These are phyloP conservation scores for Marasmius tenuissimus DNA, from an alignment of 1,284 basidiomycete genomes.

Conservation along the genomic window DNA sequence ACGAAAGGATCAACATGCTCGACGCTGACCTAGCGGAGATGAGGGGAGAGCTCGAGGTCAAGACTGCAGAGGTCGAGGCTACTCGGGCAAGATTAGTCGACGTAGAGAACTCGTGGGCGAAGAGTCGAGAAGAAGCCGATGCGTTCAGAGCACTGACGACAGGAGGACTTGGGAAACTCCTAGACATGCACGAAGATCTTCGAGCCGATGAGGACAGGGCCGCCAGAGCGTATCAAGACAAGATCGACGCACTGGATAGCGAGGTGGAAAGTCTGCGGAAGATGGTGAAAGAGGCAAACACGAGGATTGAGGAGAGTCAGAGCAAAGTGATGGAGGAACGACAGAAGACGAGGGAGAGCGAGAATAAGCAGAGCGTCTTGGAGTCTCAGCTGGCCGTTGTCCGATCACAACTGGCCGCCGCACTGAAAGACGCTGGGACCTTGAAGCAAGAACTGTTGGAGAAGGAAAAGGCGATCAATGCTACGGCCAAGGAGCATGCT, in stretches of 20 bases:
- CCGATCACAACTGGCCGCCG: slow-evolving; percentile 73
- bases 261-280: slow-evolving; percentile 74
- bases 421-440: slow-evolving; percentile 71
- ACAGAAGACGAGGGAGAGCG: slow-evolving; percentile 63
- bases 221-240: slow-evolving; percentile 75
- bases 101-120: slow-evolving; percentile 84
- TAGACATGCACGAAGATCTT: slow-evolving; percentile 82
- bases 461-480: slow-evolving; percentile 70
- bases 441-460: slow-evolving; percentile 68
- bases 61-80: slow-evolving; percentile 72
- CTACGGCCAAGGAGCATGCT: slow-evolving; percentile 67
- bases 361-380: slow-evolving; percentile 69
- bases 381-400: slow-evolving; percentile 80
- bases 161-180: slow-evolving; percentile 78
- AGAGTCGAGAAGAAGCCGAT: slow-evolving; percentile 89
- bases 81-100: slow-evolving; percentile 66
- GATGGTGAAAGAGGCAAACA: slow-evolving; percentile 77
- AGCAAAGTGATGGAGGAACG: slow-evolving; percentile 72
- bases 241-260: slow-evolving; percentile 76
- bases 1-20: slow-evolving; percentile 65
- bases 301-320: slow-evolving; percentile 70
- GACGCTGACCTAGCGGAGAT: slow-evolving; percentile 78
- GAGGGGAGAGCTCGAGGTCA: slow-evolving; percentile 75
- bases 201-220: slow-evolving; percentile 78
- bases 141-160: slow-evolving; percentile 82